Evolutionary conservation across 2,329 filamentous ascomycete species (phyloP).

Genomic region (Capronia epimyces): DNA sequence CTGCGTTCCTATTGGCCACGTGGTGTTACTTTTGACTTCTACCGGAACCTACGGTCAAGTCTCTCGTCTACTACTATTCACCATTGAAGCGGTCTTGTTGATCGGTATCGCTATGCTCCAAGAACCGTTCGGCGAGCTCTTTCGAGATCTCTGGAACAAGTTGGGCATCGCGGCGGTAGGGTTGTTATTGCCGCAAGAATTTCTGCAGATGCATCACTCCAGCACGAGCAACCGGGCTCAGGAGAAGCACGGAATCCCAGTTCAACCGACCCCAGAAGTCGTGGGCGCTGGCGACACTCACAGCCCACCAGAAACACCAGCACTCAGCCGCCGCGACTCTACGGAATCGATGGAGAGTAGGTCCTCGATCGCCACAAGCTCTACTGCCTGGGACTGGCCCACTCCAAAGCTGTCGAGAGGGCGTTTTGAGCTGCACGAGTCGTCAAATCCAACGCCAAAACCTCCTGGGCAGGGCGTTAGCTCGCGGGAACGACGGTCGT

Average conservation of each 20-base stretch:
- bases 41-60: slow-evolving; percentile 1
- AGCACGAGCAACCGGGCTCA: not conserved
- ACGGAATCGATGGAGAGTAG: slow-evolving; percentile 18
- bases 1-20: slow-evolving; percentile 15
- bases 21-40: slow-evolving; percentile 6
- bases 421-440: slow-evolving; percentile 3
- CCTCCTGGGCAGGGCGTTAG: not conserved
- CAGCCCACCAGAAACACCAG: not conserved
- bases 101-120: slow-evolving; percentile 12
- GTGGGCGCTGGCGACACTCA: not conserved
- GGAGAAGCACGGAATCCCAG: not conserved
- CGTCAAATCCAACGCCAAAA: not conserved
- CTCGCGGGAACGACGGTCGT: not conserved
- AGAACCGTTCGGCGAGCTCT: slow-evolving; percentile 12
- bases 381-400: slow-evolving; percentile 16
- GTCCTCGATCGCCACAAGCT: slow-evolving; percentile 16
- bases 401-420: slow-evolving; percentile 12
- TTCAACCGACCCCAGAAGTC: not conserved
- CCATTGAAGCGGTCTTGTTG: slow-evolving; percentile 14
- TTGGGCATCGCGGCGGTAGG: slow-evolving; percentile 20
- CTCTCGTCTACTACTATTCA: slow-evolving; percentile 8
- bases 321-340: slow-evolving; percentile 13
- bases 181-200: slow-evolving; percentile 23
- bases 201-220: slow-evolving; percentile 12
- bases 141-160: slow-evolving; percentile 25